phyloP scores from a whole-genome alignment of 164 flowering plant species.

The Magnolia changhungtana region DNA sequence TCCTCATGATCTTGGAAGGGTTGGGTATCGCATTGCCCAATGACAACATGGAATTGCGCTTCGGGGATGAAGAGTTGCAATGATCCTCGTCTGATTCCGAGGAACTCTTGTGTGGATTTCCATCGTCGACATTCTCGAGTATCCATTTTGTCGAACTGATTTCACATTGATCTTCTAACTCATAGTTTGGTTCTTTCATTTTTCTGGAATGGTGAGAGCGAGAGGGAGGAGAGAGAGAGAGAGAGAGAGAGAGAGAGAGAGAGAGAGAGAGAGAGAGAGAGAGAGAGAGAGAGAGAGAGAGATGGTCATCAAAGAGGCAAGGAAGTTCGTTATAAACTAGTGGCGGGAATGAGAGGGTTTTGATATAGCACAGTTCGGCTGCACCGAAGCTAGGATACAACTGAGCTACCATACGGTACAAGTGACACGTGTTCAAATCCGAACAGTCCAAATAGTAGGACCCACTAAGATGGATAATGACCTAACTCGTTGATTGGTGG shows the following conservation, averaged over 20 bases:
- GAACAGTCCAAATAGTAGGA: not conserved
- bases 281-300: not conserved
- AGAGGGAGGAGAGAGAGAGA: not conserved
- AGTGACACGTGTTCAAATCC: not conserved
- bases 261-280: not conserved
- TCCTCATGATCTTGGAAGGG: constrained; percentile 16
- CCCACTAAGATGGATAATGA: not conserved
- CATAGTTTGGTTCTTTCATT: not conserved
- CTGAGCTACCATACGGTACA: not conserved
- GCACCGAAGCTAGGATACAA: not conserved
- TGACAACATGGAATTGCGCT: not conserved
- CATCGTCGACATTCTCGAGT: constrained; percentile 25
- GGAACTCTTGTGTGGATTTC: constrained; percentile 34
- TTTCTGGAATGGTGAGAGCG: not conserved
- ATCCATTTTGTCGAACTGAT: constrained; percentile 40
- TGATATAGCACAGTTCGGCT: not conserved
- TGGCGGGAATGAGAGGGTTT: not conserved
- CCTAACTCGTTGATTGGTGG: not conserved
- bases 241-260: not conserved
- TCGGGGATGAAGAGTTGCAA: not conserved
- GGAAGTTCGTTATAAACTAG: not conserved
- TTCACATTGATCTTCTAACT: not conserved
- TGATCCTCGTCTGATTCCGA: constrained; percentile 23
- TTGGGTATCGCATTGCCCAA: not conserved
- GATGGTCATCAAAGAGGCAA: not conserved